Conservation (phyloP, 495 filamentous ascomycete species). For the Paragyromitra xinjiangensis region DNA sequence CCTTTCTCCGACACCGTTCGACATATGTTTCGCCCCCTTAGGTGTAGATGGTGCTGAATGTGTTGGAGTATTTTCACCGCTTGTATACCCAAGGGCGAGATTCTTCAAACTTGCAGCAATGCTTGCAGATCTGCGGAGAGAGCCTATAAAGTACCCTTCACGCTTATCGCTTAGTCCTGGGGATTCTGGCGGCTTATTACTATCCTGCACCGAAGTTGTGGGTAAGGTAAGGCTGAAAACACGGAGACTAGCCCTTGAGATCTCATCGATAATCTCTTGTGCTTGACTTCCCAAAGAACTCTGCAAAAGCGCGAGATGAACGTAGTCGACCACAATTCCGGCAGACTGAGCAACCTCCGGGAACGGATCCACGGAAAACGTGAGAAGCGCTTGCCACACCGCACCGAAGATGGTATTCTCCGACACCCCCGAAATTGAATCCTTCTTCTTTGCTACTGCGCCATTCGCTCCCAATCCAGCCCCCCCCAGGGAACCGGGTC, state of each 20-base stretch:
- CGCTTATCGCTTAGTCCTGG: constrained; percentile 65
- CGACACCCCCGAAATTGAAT: constrained; percentile 65
- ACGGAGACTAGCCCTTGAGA: constrained; percentile 63
- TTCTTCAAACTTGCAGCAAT: constrained; percentile 77
- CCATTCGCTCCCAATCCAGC: constrained; percentile 41
- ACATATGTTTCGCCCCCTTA: constrained; percentile 55
- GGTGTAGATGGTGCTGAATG: constrained; percentile 61
- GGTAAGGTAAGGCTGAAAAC: constrained; percentile 58
- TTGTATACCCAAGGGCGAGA: constrained; percentile 66
- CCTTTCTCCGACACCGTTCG: constrained; percentile 55
- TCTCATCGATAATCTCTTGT: constrained; percentile 78
- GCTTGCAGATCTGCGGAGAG: constrained; percentile 73
- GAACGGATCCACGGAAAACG: constrained; percentile 91
- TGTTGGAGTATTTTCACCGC: constrained; percentile 62
- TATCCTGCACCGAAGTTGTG: constrained; percentile 60
- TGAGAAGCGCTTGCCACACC: constrained; percentile 91
- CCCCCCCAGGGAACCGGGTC: constrained; percentile 48
- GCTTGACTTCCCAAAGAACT: constrained; percentile 77
- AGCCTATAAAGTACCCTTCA: constrained; percentile 72
- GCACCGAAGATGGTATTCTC: constrained; percentile 88
- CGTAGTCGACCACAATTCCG: constrained; percentile 79
- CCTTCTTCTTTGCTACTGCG: constrained; percentile 36
- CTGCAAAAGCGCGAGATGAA: constrained; percentile 77
- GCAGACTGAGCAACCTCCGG: constrained; percentile 90
- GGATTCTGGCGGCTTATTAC: constrained; percentile 64